A percentile compares a stretch with the other conserved stretches of the same genome.
Evolutionary conservation across 805 yeast genomes (phyloP).

Genomic region (Cyberlindnera nakhonratchasimensis): DNA sequence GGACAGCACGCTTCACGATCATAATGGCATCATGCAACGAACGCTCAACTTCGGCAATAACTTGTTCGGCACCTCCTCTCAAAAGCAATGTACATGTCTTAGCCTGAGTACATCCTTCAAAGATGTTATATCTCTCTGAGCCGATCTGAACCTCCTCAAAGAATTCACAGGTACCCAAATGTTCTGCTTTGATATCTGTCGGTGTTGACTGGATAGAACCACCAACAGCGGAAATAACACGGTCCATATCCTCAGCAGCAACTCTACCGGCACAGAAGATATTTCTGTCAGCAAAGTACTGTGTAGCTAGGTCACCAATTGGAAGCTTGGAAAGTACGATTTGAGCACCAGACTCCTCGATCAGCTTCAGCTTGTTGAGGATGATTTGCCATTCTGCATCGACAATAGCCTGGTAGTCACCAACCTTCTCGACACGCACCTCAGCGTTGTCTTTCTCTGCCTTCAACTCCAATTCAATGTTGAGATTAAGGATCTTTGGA

Average conservation of each 20-base stretch:
- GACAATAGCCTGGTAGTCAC: constrained; percentile 91
- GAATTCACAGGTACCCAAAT: constrained; percentile 77
- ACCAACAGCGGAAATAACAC: constrained; percentile 92
- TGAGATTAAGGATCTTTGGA: constrained; percentile 81
- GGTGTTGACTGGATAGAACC: constrained; percentile 81
- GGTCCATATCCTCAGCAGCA: constrained; percentile 80
- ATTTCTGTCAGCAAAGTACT: constrained; percentile 92
- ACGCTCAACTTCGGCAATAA: constrained; percentile 95
- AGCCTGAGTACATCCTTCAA: constrained; percentile 88
- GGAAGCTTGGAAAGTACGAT: constrained; percentile 93
- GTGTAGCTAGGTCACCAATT: constrained; percentile 98
- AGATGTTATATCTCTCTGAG: constrained; percentile 89
- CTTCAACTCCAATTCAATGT: constrained; percentile 92
- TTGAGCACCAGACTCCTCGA: constrained; percentile 82
- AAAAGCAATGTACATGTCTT: constrained; percentile 89
- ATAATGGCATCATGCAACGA: constrained; percentile 97
- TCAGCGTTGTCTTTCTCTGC: constrained; percentile 99
- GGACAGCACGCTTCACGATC: constrained; percentile 94
- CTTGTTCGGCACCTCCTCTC: constrained; percentile 98
- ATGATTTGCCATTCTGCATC: constrained; percentile 99
- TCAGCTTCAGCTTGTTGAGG: constrained; percentile 76
- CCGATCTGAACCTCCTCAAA: constrained; percentile 97
- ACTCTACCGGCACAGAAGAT: constrained; percentile 98
- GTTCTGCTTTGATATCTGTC: constrained; percentile 61
- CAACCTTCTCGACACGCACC: constrained; percentile 90